Evolutionary conservation across 257 asterid species (phyloP), one percentile per base, ranked within the genome.

Genomic region (Petunia secreta): DNA sequence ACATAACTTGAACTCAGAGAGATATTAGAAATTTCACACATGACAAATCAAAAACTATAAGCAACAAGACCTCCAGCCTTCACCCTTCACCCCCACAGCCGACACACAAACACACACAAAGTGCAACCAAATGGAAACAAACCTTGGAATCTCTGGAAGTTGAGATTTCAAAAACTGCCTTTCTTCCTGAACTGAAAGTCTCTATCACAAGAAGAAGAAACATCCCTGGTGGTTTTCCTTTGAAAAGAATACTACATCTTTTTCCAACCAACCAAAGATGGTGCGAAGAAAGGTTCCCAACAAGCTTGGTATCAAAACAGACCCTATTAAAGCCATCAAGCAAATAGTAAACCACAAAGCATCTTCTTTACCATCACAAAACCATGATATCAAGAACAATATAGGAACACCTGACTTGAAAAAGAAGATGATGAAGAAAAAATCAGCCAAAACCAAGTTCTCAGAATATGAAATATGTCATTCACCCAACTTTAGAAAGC

Each of bases 371-470:
- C 8, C 6, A 13, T 73, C 36, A 40, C 89, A 85, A 34, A 84
- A 81, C 73, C 92, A 82, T 54, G 96, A 93, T 1, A 41, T 62
- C 44, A 91, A 84, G 83, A 87, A 55, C 85, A 86, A 34, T 82
- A 81, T 25, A 25, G 25, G 52, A 84, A 86, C 88, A 73, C 79
- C 89, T 4, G 91, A 90, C 80, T 69, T 89, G 84, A 92, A 84
- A 90, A 91, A 87, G 90, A 93, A 85, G 50, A 92, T 92, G 96
- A 94, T 89, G 91, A 94, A 91, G 96, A 94, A 90, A 89, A 93
- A 91, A 86, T 89, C 97, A 11, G 93, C 90, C 15, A 81, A 91
- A 6, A 46, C 67, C 66, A 90, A 85, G 85, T 89, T 64, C 58
- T 78, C 81, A 0, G 86, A 87, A 36, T 46, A 67, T 3, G 86